Evolutionary conservation across 345 rosid genomes (phyloP), one percentile per base, ranked within the genome.

Genomic region (Eucalyptus paniculata): DNA sequence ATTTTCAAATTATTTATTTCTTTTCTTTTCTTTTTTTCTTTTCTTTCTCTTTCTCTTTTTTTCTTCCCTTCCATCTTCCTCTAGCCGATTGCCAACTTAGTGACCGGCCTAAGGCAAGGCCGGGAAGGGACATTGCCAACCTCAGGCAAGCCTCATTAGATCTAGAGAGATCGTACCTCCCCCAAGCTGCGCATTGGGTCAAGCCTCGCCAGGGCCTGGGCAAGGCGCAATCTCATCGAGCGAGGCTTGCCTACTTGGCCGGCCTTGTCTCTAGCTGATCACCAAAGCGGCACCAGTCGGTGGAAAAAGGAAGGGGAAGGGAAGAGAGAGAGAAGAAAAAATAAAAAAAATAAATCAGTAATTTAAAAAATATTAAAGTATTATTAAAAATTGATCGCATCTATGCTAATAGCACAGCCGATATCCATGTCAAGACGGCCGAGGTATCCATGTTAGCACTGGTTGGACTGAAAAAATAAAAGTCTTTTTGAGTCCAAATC

Each of bases 221-320:
- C 1, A 2, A 18, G 54, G 23, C 9, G 0, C 0, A 0, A 51
- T 9, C 54, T 54, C 1, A 4, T 0, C 1, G 0, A 1, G 28
- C 0, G 5, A 54, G 60, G 60, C 26, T 54, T 21, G 60, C 23
- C 56, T 0, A 23, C 60, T 0, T 54, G 0, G 28, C 12, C 0
- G 0, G 12, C 26, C 12, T 54, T 23, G 2, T 54, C 60, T 54
- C 26, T 54, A 54, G 26, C 24, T 1, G 0, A 0, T 19, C 9
- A 21, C 5, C 4, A 0, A 21, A 18, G 0, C 0, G 0, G 2
- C 58, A 53, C 58, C 2, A 53, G 0, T 0, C 0, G 1, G 28
- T 19, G 60, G 58, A 21, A 54, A 23, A 54, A 54, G 1, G 60
- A 7, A 21, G 9, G 58, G 58, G 58, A 7, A 21, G 26, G 8